These are phyloP conservation scores for Haematococcus sp. DNA, from an alignment of 139 green algal genomes.

Conservation along the genomic window DNA sequence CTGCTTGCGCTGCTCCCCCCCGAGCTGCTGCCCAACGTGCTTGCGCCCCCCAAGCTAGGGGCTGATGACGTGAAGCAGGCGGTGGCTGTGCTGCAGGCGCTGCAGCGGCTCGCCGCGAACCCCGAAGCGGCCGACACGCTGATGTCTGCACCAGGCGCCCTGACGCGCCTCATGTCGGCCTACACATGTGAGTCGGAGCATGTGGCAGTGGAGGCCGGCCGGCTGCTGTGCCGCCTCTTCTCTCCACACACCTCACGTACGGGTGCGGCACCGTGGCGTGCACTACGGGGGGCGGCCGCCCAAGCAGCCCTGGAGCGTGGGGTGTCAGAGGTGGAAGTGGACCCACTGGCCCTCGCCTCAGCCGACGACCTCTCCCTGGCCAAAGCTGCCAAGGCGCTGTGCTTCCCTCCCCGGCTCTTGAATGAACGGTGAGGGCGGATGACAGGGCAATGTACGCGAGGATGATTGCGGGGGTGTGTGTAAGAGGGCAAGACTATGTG, in stretches of 20 bases:
- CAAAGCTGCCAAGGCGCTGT: constrained; percentile 57
- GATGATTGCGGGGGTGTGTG: too few species aligned
- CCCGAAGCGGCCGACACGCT: constrained; percentile 39
- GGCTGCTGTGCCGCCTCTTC: constrained; percentile 73
- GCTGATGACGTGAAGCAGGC: constrained; percentile 25
- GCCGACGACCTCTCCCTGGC: constrained; percentile 42
- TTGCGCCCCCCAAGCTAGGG: background rate
- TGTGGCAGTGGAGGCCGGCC: constrained; percentile 66
- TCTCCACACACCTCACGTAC: constrained; percentile 37
- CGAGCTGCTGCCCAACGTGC: constrained; percentile 35
- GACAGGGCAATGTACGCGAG: too few species aligned
- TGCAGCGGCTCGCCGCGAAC: constrained; percentile 66
- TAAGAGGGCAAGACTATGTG: too few species aligned
- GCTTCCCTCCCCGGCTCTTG: constrained; percentile 36
- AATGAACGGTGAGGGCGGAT: constrained; percentile 3
- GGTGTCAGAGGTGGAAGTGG: background rate
- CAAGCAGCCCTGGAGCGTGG: background rate
- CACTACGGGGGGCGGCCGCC: background rate
- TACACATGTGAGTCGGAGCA: constrained; percentile 59
- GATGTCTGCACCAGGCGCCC: constrained; percentile 23
- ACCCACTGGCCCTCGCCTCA: background rate
- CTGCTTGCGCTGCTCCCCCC: constrained; percentile 55
- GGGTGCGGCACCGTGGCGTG: too few species aligned
- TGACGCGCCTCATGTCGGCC: constrained; percentile 46
- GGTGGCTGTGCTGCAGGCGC: constrained; percentile 66